Evolutionary conservation across 192 early-diverging fungal species (phyloP), one percentile per base, ranked within the genome.

Genomic region (Podila epigama): DNA sequence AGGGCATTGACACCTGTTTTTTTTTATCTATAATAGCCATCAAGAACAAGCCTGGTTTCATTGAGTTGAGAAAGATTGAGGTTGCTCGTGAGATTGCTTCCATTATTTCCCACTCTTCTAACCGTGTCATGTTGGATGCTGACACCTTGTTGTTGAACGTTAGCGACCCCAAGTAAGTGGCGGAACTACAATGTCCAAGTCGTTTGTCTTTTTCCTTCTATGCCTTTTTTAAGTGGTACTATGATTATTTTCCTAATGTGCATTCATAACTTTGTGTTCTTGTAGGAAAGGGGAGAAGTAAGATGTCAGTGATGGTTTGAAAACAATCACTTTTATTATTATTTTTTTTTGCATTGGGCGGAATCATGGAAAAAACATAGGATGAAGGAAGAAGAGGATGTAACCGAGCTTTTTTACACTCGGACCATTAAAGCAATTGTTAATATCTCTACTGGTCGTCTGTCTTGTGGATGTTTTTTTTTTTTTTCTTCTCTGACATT

Each of bases 1-100:
- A 22, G 44, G 10, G 7, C 20, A 44, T 48, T 5, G 8, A 25
- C 5, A 25, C 44, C 25, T 40, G 3, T 42, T 50, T 61, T 48
- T 5, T 22, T 39, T 11, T 2, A 25, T 22, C 4, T 4, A 29
- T 9, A 65, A 55, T 33, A 66, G 95, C 96, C 28, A 91, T 98
- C 79, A 95, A 94, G 87, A 97, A 91, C 90, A 92, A 96, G 82
- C 96, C 96, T 32, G 96, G 96, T n/a, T 98, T 97, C 89, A 69
- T 98, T 69, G 94, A 96, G 72, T 86, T 98, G 29, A 88, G 94
- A 54, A 90, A 91, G 51, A 89, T 98, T 70, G 97, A 97, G 77
- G 92, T 95, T 28, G 96, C 97, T n/a, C 84, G 94, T 25, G 95
- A 98, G 37, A 97, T 97, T 84, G 94, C 97, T 8, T 63, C 85